Evolutionary conservation across 192 early-diverging fungal genomes (phyloP).

Genomic region (Haplosporangium gracile): DNA sequence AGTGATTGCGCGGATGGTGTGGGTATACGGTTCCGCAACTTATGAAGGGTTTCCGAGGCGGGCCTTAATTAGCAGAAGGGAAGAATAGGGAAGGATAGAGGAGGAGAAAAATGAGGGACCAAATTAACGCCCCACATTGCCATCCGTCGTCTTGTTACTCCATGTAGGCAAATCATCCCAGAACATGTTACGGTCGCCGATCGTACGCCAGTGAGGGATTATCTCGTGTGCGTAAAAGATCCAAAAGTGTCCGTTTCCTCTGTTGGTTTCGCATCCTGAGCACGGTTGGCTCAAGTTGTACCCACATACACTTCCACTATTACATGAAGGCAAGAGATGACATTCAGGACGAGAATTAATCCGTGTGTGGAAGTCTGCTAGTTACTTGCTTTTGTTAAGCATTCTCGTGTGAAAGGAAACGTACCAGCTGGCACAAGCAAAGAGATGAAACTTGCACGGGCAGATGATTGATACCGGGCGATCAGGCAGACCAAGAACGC

Average conservation of each 20-base stretch:
- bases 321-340: background rate
- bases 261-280: slow-evolving; percentile 51
- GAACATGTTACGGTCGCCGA: slow-evolving; percentile 53
- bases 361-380: background rate
- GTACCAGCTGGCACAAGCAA: slow-evolving; percentile 56
- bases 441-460: slow-evolving; percentile 54
- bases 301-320: slow-evolving; percentile 48
- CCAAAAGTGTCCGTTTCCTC: slow-evolving; percentile 55
- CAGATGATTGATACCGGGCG: slow-evolving; percentile 53
- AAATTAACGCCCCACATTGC: slow-evolving; percentile 46
- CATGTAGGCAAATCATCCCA: slow-evolving; percentile 55
- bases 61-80: background rate
- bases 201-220: slow-evolving; percentile 42
- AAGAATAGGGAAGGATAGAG: background rate
- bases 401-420: background rate
- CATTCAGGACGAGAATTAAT: background rate
- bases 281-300: slow-evolving; percentile 54
- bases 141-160: slow-evolving; percentile 35
- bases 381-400: background rate
- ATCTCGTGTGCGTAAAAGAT: slow-evolving; percentile 56
- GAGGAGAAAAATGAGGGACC: too few species aligned
- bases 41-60: background rate
- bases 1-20: background rate
- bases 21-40: background rate
- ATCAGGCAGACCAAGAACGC: slow-evolving; percentile 46